These are phyloP conservation scores for Setaria italica DNA, from an alignment of 202 grass and related monocot genomes.

Conservation along the genomic window DNA sequence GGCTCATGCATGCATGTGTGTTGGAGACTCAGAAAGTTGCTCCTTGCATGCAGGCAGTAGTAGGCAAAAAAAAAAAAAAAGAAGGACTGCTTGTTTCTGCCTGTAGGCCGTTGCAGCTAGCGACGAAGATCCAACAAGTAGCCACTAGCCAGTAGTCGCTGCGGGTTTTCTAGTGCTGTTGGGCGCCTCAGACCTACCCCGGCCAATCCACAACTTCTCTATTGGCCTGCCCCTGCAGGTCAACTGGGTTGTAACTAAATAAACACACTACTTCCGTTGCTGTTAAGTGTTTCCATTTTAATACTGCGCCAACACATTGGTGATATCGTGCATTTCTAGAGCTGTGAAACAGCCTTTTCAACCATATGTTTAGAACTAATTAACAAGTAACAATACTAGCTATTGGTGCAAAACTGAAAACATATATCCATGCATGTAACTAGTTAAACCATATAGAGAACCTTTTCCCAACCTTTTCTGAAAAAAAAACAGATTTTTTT, in stretches of 20 bases:
- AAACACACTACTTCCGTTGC: neutral
- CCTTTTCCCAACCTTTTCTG: neutral
- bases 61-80: conserved; percentile 16
- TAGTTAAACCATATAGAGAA: neutral
- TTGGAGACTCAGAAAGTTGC: neutral
- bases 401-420: neutral
- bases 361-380: neutral
- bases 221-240: conserved; percentile 3
- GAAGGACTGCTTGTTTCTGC: neutral
- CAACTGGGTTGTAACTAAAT: conserved; percentile 30
- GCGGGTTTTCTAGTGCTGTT: conserved; percentile 59
- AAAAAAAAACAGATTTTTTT: neutral
- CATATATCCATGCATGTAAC: neutral
- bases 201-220: conserved; percentile 37
- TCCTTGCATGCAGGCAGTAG: neutral
- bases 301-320: neutral
- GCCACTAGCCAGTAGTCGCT: conserved; percentile 33
- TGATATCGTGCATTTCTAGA: neutral
- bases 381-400: neutral
- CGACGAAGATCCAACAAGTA: conserved; percentile 21
- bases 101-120: conserved; percentile 11
- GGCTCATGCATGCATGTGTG: neutral
- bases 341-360: neutral
- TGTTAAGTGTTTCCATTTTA: conserved; percentile 11
- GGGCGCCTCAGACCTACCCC: conserved; percentile 57